Evolutionary conservation across 345 rosid genomes (phyloP).

Genomic region (Salix udensis): DNA sequence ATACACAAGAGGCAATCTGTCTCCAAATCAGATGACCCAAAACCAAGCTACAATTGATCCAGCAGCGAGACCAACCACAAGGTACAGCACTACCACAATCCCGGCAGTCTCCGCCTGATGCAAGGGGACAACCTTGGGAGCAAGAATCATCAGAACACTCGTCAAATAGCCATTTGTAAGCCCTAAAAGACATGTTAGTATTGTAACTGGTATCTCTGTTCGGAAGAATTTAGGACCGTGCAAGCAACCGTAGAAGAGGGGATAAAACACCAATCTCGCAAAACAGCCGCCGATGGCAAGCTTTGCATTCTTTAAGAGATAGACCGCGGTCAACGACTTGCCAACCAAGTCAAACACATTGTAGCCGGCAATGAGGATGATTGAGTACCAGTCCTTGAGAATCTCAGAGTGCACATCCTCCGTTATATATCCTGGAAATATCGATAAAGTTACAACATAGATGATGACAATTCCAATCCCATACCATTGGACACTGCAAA

Average conservation of each 20-base stretch:
- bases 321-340: constrained; percentile 70
- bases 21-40: constrained; percentile 63
- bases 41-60: constrained; percentile 65
- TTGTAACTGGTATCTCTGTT: constrained; percentile 78
- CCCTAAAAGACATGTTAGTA: constrained; percentile 72
- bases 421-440: constrained; percentile 87
- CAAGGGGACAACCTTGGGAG: constrained; percentile 68
- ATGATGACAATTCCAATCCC: constrained; percentile 67
- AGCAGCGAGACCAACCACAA: constrained; percentile 66
- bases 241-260: constrained; percentile 77
- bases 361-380: constrained; percentile 66
- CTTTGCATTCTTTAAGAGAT: constrained; percentile 55
- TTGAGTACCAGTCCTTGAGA: constrained; percentile 80
- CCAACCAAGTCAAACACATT: constrained; percentile 92
- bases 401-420: constrained; percentile 82
- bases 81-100: constrained; percentile 72
- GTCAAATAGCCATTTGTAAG: constrained; percentile 83
- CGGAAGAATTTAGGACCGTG: constrained; percentile 76
- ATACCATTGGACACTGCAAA: constrained; percentile 64
- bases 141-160: constrained; percentile 77
- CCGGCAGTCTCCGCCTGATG: constrained; percentile 89
- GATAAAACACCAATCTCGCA: constrained; percentile 78
- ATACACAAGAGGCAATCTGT: not conserved
- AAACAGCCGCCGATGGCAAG: constrained; percentile 61
- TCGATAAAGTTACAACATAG: constrained; percentile 66